Conservation (phyloP, 257 asterid genomes). For the Fraxinus pennsylvanica region DNA sequence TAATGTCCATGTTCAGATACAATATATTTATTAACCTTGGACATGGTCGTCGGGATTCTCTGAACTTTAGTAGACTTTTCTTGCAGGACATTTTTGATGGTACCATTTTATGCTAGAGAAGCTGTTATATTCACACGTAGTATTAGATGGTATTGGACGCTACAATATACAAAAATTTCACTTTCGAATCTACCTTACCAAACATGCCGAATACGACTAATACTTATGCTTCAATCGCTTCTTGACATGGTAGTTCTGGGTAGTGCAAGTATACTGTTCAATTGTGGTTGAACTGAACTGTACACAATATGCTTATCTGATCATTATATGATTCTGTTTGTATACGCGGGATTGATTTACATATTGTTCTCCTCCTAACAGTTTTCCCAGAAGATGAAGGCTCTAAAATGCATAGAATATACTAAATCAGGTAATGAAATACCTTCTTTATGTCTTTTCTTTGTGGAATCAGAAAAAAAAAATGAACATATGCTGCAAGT, state of each 20-base stretch:
- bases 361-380: constrained; percentile 13
- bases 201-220: neutral
- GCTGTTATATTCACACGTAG: neutral
- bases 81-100: neutral
- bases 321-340: neutral
- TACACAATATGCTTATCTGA: constrained; percentile 30
- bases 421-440: constrained; percentile 8
- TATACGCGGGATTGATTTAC: neutral
- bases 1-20: neutral
- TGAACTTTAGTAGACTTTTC: neutral
- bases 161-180: neutral
- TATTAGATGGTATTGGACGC: neutral
- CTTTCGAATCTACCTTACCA: neutral
- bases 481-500: constrained; percentile 12
- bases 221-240: neutral
- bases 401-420: constrained; percentile 27
- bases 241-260: neutral
- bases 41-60: neutral
- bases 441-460: constrained; percentile 26
- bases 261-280: neutral
- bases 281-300: constrained; percentile 23
- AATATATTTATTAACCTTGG: neutral
- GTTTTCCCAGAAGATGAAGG: neutral
- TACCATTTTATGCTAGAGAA: neutral
- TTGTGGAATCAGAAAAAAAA: constrained; percentile 21